These are phyloP conservation scores for Suillus discolor DNA, from an alignment of 768 basidiomycete species.

Conservation along the genomic window DNA sequence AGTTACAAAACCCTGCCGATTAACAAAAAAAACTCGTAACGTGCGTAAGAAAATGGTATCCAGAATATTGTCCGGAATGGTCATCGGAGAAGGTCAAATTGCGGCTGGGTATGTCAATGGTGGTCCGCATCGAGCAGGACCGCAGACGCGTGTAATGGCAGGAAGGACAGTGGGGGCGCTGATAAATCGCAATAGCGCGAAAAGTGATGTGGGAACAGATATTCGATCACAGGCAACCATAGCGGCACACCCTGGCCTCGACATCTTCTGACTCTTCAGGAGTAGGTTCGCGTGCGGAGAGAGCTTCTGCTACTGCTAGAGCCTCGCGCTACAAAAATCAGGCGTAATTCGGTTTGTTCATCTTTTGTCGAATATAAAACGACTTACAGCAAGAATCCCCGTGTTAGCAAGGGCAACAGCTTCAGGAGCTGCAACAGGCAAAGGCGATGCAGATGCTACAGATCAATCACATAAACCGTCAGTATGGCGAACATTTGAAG, in stretches of 20 bases:
- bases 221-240: conserved; percentile 17
- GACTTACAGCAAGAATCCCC: conserved; percentile 23
- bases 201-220: not conserved
- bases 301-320: conserved; percentile 14
- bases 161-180: not conserved
- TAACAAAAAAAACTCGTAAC: not conserved
- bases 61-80: conserved; percentile 10
- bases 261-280: conserved; percentile 19
- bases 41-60: conserved; percentile 8
- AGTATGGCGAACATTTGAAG: not conserved
- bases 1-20: conserved; percentile 9
- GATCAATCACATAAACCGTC: not conserved
- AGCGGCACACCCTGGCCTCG: conserved; percentile 17
- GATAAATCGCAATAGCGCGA: not conserved
- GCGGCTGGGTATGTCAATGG: not conserved
- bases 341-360: not conserved
- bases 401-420: not conserved
- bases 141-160: not conserved
- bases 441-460: conserved; percentile 31
- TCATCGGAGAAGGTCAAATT: conserved; percentile 4
- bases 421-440: conserved; percentile 21
- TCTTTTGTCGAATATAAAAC: not conserved
- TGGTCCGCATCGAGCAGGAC: conserved; percentile 2
- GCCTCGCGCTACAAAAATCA: conserved; percentile 12
- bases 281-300: conserved; percentile 16